Percentiles rank a stretch among this genome's conserved stretches.
phyloP scores from a whole-genome alignment of 1,284 basidiomycete genomes.

The Sphagnurus paluster region DNA sequence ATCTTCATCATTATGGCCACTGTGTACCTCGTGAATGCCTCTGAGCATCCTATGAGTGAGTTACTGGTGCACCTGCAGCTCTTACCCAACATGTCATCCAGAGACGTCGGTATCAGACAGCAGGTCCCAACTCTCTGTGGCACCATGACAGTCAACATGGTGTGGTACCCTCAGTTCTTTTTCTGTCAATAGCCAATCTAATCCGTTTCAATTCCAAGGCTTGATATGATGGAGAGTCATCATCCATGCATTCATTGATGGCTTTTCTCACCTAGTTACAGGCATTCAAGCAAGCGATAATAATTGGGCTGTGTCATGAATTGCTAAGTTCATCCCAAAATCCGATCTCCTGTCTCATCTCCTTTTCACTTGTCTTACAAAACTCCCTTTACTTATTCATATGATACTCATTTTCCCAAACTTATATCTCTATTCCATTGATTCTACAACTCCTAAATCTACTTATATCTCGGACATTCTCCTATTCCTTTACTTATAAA shows the following conservation, averaged over 20 bases:
- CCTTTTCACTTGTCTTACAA: no score
- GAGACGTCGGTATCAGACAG: conserved; percentile 19
- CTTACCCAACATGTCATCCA: conserved; percentile 17
- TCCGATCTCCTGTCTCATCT: no score
- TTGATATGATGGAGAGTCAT: conserved; percentile 31
- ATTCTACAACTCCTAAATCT: no score
- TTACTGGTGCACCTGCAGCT: conserved; percentile 16
- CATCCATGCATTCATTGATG: conserved; percentile 40
- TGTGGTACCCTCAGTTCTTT: background rate
- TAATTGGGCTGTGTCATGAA: conserved; percentile 25
- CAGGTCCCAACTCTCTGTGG: conserved; percentile 16
- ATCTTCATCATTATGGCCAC: conserved; percentile 26
- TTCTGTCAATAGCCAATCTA: background rate
- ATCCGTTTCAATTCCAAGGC: background rate
- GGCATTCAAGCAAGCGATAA: conserved; percentile 32
- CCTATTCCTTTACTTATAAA: no score
- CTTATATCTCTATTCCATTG: no score
- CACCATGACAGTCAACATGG: conserved; percentile 16
- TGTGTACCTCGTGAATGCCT: conserved; percentile 25
- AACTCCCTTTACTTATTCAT: no score
- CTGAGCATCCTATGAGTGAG: conserved; percentile 23
- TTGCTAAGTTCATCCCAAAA: no score
- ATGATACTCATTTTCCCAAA: no score
- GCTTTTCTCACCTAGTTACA: conserved; percentile 29
- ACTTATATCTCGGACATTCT: no score